A percentile compares a stretch with the other conserved stretches of the same genome.
phyloP scores from a whole-genome alignment of 345 rosid genomes.

The Punica granatum region DNA sequence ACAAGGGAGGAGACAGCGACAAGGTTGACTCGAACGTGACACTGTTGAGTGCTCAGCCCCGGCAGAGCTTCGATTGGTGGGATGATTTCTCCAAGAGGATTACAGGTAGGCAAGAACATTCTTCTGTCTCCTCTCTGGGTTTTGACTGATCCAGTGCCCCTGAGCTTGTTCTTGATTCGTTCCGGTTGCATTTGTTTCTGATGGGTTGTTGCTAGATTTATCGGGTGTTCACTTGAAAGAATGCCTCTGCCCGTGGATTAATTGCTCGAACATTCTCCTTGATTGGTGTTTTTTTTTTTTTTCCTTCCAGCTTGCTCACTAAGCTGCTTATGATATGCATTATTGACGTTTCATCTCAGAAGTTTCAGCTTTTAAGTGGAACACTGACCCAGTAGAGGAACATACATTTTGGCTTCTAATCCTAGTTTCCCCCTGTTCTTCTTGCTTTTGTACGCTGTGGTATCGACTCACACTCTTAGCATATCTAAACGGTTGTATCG shows the following conservation, averaged over 20 bases:
- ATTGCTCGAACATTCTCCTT: background rate
- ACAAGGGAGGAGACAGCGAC: constrained; percentile 26
- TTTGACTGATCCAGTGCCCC: background rate
- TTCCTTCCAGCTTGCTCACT: background rate
- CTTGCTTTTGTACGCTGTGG: background rate
- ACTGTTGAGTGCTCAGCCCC: constrained; percentile 25
- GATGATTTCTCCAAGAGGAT: constrained; percentile 34
- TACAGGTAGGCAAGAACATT: constrained; percentile 32
- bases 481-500: no score
- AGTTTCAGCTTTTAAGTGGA: no score
- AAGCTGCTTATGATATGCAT: background rate
- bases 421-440: background rate
- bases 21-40: background rate
- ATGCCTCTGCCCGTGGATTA: background rate
- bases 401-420: background rate
- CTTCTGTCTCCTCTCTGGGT: constrained; percentile 11
- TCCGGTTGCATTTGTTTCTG: background rate
- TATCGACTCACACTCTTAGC: no score
- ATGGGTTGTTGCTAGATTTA: background rate
- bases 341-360: no score
- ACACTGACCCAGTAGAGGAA: background rate
- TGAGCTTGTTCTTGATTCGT: background rate
- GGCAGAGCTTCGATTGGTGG: constrained; percentile 44
- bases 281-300: background rate
- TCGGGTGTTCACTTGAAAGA: background rate